A percentile compares a stretch with the other conserved stretches of the same genome.
These are phyloP conservation scores for Fraxinus greggii DNA, from an alignment of 305 asterid genomes.

Conservation along the genomic window DNA sequence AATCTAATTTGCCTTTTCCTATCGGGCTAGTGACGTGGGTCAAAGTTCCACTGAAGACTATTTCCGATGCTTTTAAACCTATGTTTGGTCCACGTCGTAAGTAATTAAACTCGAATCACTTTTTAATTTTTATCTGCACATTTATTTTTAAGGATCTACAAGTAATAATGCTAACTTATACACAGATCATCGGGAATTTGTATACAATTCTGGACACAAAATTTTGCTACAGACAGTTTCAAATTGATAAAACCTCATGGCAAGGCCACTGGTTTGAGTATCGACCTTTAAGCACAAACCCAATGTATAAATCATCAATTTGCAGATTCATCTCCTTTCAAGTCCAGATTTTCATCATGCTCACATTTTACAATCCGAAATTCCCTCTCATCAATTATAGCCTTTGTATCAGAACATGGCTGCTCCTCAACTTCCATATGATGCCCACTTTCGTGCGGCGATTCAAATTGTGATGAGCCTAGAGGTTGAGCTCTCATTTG, in stretches of 20 bases:
- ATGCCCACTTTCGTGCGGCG: slow-evolving; percentile 48
- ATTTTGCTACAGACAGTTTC: not conserved
- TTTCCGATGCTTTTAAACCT: not conserved
- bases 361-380: slow-evolving; percentile 49
- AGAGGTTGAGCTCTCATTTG: slow-evolving; percentile 82
- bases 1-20: not conserved
- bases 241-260: not conserved
- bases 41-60: not conserved
- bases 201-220: not conserved
- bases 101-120: not conserved
- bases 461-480: slow-evolving; percentile 48
- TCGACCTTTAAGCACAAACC: not conserved
- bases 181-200: not conserved
- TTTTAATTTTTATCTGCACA: not conserved
- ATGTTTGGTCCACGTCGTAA: not conserved
- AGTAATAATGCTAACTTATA: not conserved
- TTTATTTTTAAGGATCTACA: not conserved
- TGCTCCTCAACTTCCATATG: slow-evolving; percentile 59
- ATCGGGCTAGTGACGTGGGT: not conserved
- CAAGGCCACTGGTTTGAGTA: not conserved
- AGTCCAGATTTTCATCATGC: slow-evolving; percentile 9
- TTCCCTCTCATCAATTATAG: slow-evolving; percentile 54
- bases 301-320: slow-evolving; percentile 15
- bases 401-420: slow-evolving; percentile 52
- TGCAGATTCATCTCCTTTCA: slow-evolving; percentile 40